These are phyloP conservation scores for Aspergillus flavus DNA, from an alignment of 2,329 filamentous ascomycete genomes.

Conservation along the genomic window DNA sequence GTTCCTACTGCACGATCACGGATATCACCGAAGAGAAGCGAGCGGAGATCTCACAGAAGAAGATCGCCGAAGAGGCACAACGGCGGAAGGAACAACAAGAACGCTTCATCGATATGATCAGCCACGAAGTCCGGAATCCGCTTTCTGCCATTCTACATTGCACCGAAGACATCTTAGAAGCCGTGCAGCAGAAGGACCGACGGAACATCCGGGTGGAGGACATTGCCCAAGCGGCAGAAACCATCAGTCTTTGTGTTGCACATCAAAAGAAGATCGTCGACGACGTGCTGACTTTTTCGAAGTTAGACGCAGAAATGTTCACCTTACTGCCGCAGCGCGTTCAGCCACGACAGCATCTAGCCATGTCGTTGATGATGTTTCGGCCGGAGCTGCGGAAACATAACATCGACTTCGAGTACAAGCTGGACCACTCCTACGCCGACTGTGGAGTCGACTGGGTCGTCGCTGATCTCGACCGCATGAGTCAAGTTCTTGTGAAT, in stretches of 20 bases:
- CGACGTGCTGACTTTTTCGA: conserved; percentile 72
- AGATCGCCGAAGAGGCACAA: conserved; percentile 76
- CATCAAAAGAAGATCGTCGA: conserved; percentile 82
- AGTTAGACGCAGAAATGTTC: conserved; percentile 74
- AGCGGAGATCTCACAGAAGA: conserved; percentile 77
- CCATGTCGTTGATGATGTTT: conserved; percentile 74
- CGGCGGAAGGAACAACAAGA: conserved; percentile 80
- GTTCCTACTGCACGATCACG: conserved; percentile 58
- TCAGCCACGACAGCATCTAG: conserved; percentile 67
- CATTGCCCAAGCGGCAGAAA: conserved; percentile 74
- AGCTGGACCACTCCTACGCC: conserved; percentile 64
- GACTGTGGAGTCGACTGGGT: conserved; percentile 66
- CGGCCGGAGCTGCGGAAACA: conserved; percentile 72
- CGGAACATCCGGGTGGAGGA: conserved; percentile 51
- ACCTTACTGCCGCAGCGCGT: conserved; percentile 71
- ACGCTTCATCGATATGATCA: conserved; percentile 76
- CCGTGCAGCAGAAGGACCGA: conserved; percentile 13
- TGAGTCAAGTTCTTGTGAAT: conserved; percentile 79
- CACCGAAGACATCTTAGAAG: conserved; percentile 50
- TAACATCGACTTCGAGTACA: conserved; percentile 67
- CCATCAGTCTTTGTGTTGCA: conserved; percentile 74
- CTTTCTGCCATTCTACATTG: conserved; percentile 62
- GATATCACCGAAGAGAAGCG: conserved; percentile 86
- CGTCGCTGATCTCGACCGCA: conserved; percentile 69
- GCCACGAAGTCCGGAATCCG: conserved; percentile 61